These are phyloP conservation scores for Tylopilus subfusipes DNA, from an alignment of 768 basidiomycete genomes.

Conservation along the genomic window DNA sequence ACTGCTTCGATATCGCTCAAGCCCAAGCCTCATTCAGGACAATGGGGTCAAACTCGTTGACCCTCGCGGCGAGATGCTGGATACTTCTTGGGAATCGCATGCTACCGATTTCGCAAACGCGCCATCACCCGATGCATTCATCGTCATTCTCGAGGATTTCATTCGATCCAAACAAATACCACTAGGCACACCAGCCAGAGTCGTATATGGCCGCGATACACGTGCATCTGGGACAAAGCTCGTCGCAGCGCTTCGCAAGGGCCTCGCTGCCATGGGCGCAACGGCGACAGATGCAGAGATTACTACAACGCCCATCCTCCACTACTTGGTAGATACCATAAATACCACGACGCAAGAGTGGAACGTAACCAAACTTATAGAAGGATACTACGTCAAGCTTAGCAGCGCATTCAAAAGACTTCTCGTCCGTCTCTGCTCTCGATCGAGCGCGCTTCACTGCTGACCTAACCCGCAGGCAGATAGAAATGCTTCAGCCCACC, in stretches of 20 bases:
- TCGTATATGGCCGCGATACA: slow-evolving; percentile 92
- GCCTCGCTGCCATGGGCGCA: slow-evolving; percentile 69
- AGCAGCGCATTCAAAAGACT: slow-evolving; percentile 80
- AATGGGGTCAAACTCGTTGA: slow-evolving; percentile 99
- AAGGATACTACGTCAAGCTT: slow-evolving; percentile 84
- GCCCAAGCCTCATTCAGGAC: slow-evolving; percentile 52
- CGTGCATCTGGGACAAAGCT: slow-evolving; percentile 81
- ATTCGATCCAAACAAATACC: slow-evolving; percentile 70
- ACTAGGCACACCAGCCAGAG: slow-evolving; percentile 68
- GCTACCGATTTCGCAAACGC: slow-evolving; percentile 89
- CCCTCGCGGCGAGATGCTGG: slow-evolving; percentile 96
- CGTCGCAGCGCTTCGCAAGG: slow-evolving; percentile 75
- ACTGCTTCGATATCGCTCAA: neutral
- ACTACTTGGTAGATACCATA: slow-evolving; percentile 87
- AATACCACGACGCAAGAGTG: slow-evolving; percentile 80
- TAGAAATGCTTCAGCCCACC: slow-evolving; percentile 49
- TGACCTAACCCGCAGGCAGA: slow-evolving; percentile 44
- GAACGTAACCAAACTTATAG: slow-evolving; percentile 76
- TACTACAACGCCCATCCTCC: slow-evolving; percentile 91
- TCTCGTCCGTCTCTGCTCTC: slow-evolving; percentile 53
- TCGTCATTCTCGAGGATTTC: slow-evolving; percentile 58
- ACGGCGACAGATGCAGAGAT: slow-evolving; percentile 74
- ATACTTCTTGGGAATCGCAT: slow-evolving; percentile 85
- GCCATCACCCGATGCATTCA: slow-evolving; percentile 65
- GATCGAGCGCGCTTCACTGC: neutral